Base-by-base conservation (phyloP, 371 early-diverging fungal genomes). In the Mucor lusitanicus region DNA sequence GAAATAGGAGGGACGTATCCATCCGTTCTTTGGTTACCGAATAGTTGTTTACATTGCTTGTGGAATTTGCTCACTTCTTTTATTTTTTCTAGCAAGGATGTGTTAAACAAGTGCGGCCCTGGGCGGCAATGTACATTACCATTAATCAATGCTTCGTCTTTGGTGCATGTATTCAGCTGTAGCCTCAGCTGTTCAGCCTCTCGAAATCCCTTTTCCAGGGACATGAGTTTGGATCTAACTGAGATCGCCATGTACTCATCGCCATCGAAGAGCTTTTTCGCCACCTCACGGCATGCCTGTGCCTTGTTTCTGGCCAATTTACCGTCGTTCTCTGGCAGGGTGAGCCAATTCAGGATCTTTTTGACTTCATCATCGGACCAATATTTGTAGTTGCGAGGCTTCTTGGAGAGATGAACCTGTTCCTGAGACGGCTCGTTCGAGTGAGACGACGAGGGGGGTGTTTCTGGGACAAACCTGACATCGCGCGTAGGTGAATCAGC, bases 241-340 rank as follows among this genome's bases (percentile, higher is more conserved):
- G 71, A 71, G 19, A 71, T 71, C 17, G 71, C 71, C 71, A 71
- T 67, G 30, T 71, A 71, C 55, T 71, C 71, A 55, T 71, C 71
- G 2, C 71, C 71, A 55, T 71, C 67, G 66, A 71, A 71, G 21
- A 71, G 25, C n/a, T 40, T 59, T 25, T 67, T 71, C 3, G 71
- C 71, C 21, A 71, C 71, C 63, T 71, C 71, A 21, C 71, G 63
- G 17, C 71, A 71, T 28, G 71, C 71, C 32, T 71, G 71, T 19
- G 71, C 71, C 37, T 71, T 71, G 46, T 71, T 71, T 9, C 67
- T 42, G 25, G 63, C 30, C 30, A 71, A 33, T 53, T 71, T 71
- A 13, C 71, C 71, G 37, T 71, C 71, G 37, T 71, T 71, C 44
- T 66, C 71, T 21, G 71, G 71, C 23, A 67, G 50, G 13, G 59